phyloP scores from a whole-genome alignment of 2,329 filamentous ascomycete genomes.

The Pseudocercospora macadamiae region DNA sequence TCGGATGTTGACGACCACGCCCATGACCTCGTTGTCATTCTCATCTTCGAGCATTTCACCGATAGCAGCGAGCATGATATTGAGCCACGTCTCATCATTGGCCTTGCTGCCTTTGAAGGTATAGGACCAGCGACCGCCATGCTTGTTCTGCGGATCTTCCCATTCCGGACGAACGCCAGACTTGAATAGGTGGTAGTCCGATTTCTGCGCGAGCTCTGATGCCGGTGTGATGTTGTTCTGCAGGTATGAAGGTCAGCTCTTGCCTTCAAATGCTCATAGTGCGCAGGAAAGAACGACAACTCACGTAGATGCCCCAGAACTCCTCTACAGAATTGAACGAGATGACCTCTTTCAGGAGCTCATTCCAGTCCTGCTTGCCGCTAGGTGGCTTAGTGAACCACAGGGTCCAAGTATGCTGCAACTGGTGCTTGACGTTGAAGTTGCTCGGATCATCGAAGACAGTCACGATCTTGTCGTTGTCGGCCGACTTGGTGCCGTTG shows the following conservation, averaged over 20 bases:
- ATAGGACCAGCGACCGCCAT: conserved; percentile 98
- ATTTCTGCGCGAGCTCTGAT: conserved; percentile 94
- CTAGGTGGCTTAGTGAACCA: conserved; percentile 99
- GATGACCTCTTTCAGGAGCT: conserved; percentile 96
- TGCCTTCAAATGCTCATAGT: background rate
- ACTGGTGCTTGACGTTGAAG: conserved; percentile 98
- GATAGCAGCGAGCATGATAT: conserved; percentile 94
- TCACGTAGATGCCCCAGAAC: conserved; percentile 98
- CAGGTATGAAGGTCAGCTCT: conserved; percentile 14
- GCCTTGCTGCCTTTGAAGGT: conserved; percentile 95
- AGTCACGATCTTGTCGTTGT: conserved; percentile 70
- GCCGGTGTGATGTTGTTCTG: conserved; percentile 99
- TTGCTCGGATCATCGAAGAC: conserved; percentile 98
- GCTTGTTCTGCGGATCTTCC: conserved; percentile 98
- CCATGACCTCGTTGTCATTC: conserved; percentile 94
- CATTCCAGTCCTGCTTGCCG: conserved; percentile 97
- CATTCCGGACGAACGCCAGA: conserved; percentile 94
- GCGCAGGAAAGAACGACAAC: conserved; percentile 42
- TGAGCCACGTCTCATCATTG: conserved; percentile 97
- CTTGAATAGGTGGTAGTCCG: conserved; percentile 99
- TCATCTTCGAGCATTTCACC: conserved; percentile 97
- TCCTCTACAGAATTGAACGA: conserved; percentile 98
- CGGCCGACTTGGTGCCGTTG: conserved; percentile 42
- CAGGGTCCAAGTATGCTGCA: conserved; percentile 96
- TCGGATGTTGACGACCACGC: conserved; percentile 97